Conservation (phyloP, 192 early-diverging fungal genomes). For the Diversispora eburnea region DNA sequence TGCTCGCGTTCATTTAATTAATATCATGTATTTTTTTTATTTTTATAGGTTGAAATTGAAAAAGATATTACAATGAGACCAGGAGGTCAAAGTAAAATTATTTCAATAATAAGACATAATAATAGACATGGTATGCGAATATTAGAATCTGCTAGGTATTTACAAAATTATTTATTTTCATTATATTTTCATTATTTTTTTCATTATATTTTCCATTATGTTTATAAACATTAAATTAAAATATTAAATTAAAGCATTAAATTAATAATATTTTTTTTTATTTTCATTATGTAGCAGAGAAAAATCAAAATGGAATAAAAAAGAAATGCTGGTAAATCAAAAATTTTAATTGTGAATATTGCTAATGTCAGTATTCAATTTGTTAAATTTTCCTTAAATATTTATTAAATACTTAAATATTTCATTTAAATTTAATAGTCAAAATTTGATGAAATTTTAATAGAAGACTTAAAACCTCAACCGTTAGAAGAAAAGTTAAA, state of each 20-base stretch:
- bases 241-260: neutral
- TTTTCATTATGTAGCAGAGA: neutral
- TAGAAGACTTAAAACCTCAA: slow-evolving; percentile 60
- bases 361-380: too few relatives aligned
- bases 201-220: neutral
- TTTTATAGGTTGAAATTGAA: slow-evolving; percentile 58
- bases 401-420: too few relatives aligned
- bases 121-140: slow-evolving; percentile 87
- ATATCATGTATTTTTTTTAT: neutral
- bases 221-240: slow-evolving; percentile 22
- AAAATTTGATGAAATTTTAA: too few relatives aligned
- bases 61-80: slow-evolving; percentile 83
- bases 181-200: slow-evolving; percentile 3
- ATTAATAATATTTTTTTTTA: neutral
- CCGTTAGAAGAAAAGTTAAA: slow-evolving; percentile 45
- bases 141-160: slow-evolving; percentile 46
- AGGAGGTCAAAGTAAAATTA: slow-evolving; percentile 51
- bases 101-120: slow-evolving; percentile 80
- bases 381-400: too few relatives aligned
- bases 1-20: neutral
- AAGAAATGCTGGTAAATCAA: too few relatives aligned
- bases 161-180: slow-evolving; percentile 2
- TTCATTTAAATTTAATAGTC: too few relatives aligned
- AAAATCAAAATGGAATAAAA: too few relatives aligned
- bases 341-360: too few relatives aligned